Evolutionary conservation across 2,329 filamentous ascomycete species (phyloP).

Genomic region (Neoarthrinium moseri): DNA sequence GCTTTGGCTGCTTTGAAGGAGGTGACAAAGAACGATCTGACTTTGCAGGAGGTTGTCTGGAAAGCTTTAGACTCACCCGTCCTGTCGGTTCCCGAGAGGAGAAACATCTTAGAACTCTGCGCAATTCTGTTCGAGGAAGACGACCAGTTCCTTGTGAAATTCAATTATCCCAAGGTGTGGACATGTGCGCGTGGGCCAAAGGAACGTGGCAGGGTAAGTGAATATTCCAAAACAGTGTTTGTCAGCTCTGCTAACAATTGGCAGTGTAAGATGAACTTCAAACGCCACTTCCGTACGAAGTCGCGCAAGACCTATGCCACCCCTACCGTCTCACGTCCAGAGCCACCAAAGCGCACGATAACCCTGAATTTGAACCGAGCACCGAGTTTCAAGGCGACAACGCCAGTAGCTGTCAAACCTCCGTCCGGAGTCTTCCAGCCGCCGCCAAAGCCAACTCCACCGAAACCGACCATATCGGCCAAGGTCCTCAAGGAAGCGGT

Average conservation of each 20-base stretch:
- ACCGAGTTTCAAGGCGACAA: constrained; percentile 18
- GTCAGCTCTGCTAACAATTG: not conserved
- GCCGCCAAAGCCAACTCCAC: not conserved
- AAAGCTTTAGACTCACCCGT: constrained; percentile 45
- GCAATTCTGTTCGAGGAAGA: constrained; percentile 49
- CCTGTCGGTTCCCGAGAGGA: constrained; percentile 46
- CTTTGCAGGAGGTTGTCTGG: constrained; percentile 47
- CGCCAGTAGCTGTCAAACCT: constrained; percentile 13
- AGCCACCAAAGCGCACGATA: constrained; percentile 28
- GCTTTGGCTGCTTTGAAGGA: constrained; percentile 47
- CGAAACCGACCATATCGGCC: not conserved
- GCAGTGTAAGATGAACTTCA: constrained; percentile 21
- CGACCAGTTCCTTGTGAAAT: constrained; percentile 41
- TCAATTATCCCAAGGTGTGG: constrained; percentile 48
- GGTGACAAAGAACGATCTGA: constrained; percentile 42
- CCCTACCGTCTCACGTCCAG: constrained; percentile 14
- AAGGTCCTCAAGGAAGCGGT: not conserved
- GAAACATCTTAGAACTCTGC: constrained; percentile 51
- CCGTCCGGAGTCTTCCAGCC: constrained; percentile 8
- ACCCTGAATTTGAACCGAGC: constrained; percentile 29
- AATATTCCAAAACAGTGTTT: not conserved
- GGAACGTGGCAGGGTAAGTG: constrained; percentile 15
- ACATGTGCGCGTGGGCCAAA: constrained; percentile 29
- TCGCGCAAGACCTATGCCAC: constrained; percentile 23
- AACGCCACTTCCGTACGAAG: constrained; percentile 22